Evolutionary conservation across 176 grass and related monocot genomes (phyloP).

Genomic region (Calamus simplicifolius): DNA sequence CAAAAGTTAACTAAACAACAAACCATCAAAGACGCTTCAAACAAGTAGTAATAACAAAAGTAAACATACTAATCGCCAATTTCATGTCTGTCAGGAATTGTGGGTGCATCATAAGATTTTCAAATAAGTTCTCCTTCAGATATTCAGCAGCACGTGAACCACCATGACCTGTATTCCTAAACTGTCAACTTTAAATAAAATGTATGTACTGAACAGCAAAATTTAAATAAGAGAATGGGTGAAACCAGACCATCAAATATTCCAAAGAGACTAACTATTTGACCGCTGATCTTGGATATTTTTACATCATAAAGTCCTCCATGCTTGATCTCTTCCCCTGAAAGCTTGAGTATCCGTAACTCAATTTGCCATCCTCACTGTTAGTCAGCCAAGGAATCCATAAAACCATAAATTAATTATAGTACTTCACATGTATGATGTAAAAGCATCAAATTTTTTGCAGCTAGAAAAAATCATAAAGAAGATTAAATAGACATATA

Average conservation of each 20-base stretch:
- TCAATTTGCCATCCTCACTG: slow-evolving; percentile 81
- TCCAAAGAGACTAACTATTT: slow-evolving; percentile 78
- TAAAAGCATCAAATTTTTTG: too few species aligned
- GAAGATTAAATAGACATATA: too few species aligned
- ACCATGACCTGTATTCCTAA: slow-evolving; percentile 69
- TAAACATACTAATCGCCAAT: slow-evolving; percentile 70
- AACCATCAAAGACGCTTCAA: background rate
- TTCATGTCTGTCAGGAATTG: slow-evolving; percentile 85
- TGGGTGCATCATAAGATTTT: slow-evolving; percentile 90
- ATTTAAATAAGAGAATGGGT: slow-evolving; percentile 12
- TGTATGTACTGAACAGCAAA: slow-evolving; percentile 10
- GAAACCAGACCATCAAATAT: slow-evolving; percentile 75
- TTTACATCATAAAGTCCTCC: slow-evolving; percentile 96
- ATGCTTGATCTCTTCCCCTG: slow-evolving; percentile 73
- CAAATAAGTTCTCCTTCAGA: slow-evolving; percentile 80
- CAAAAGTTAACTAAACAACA: slow-evolving; percentile 6
- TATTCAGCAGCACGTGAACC: slow-evolving; percentile 82
- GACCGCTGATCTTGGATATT: slow-evolving; percentile 58
- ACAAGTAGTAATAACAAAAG: slow-evolving; percentile 12
- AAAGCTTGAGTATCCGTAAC: slow-evolving; percentile 88
- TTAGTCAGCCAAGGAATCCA: slow-evolving; percentile 13
- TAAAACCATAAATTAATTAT: background rate
- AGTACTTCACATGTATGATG: too few species aligned
- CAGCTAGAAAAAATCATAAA: too few species aligned
- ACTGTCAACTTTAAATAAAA: slow-evolving; percentile 16